Evolutionary conservation across 768 basidiomycete genomes (phyloP), one percentile per base, ranked within the genome.

Genomic region (Calocybe indica): DNA sequence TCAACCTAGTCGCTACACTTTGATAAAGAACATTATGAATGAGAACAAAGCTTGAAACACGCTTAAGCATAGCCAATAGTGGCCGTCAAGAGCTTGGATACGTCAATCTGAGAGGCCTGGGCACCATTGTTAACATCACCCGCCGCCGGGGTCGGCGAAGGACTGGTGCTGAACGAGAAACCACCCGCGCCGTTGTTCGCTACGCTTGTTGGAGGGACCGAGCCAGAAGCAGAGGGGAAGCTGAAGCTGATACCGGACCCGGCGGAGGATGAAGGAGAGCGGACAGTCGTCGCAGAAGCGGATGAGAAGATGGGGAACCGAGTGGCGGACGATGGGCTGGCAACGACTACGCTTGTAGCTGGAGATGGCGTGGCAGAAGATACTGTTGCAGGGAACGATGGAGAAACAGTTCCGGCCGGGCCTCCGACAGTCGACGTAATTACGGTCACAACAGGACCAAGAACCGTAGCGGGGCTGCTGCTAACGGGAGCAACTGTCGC

Each of bases 81-180:
- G 3, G 52, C 52, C 28, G 57, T 56, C 37, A 58, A 38, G 37
- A 54, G 35, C 37, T 52, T 47, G 2, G 57, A 56, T 4, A 58
- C 12, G 35, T 58, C 40, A 15, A 54, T 33, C 30, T 52, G 46
- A 5, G 44, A 49, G 32, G 43, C 40, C 7, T 40, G 47, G 38
- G 49, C 35, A 9, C 43, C 52, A 32, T 52, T 48, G 22, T 52
- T 54, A 15, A 38, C 43, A n/a, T 40, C 40, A 31, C 40, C 47
- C 5, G 54, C 49, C 35, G 45, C 49, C 9, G 52, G 46, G 3
- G 53, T 56, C 0, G 49, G 40, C n/a, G 51, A 43, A 2, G 52
- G 47, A 2, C 45, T 49, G 14, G 39, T 40, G 35, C 47, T 49
- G 43, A 53, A 48, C 0, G 56, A 45, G 34, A 52, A 48, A 10